These are phyloP conservation scores for Microcyclospora pomicola DNA, from an alignment of 2,329 filamentous ascomycete species.

Conservation along the genomic window DNA sequence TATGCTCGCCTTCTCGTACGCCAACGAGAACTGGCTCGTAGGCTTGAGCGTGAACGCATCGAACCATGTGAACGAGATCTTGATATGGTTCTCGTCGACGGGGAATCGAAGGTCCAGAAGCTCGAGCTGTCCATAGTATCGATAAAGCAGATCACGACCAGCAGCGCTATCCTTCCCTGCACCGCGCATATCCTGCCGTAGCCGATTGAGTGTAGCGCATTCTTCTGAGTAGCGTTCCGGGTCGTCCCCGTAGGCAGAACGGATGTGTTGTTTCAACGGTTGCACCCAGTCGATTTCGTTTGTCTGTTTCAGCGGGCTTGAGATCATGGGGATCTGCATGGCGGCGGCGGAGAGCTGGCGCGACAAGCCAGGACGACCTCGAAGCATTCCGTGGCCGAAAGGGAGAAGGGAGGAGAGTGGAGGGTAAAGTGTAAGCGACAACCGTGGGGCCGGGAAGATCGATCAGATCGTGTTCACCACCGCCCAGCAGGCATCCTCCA, in stretches of 20 bases:
- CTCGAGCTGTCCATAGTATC: slow-evolving; percentile 96
- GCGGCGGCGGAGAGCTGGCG: slow-evolving; percentile 33
- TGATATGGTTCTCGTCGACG: slow-evolving; percentile 97
- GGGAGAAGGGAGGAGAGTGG: too few relatives aligned
- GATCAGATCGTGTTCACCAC: too few relatives aligned
- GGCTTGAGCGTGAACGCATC: slow-evolving; percentile 98
- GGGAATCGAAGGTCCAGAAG: slow-evolving; percentile 88
- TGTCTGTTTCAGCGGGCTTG: slow-evolving; percentile 78
- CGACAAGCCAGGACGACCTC: slow-evolving; percentile 17
- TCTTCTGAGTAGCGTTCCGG: slow-evolving; percentile 92
- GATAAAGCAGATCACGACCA: slow-evolving; percentile 81
- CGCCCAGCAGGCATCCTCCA: too few relatives aligned
- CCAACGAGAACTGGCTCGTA: slow-evolving; percentile 91
- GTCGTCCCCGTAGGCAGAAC: slow-evolving; percentile 87
- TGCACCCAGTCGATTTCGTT: slow-evolving; percentile 97
- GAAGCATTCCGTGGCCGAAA: slow-evolving; percentile 5
- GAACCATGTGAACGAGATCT: slow-evolving; percentile 98
- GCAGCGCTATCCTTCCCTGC: slow-evolving; percentile 93
- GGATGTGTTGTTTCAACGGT: slow-evolving; percentile 86
- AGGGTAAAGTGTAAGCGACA: too few relatives aligned
- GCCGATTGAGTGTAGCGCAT: slow-evolving; percentile 81
- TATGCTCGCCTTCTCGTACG: slow-evolving; percentile 96
- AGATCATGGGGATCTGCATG: slow-evolving; percentile 89
- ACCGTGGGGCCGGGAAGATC: too few relatives aligned
- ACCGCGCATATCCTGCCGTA: slow-evolving; percentile 96